A percentile compares a stretch with the other conserved stretches of the same genome.
These are phyloP conservation scores for Anastatica hierochuntica DNA, from an alignment of 345 rosid genomes.

Conservation along the genomic window DNA sequence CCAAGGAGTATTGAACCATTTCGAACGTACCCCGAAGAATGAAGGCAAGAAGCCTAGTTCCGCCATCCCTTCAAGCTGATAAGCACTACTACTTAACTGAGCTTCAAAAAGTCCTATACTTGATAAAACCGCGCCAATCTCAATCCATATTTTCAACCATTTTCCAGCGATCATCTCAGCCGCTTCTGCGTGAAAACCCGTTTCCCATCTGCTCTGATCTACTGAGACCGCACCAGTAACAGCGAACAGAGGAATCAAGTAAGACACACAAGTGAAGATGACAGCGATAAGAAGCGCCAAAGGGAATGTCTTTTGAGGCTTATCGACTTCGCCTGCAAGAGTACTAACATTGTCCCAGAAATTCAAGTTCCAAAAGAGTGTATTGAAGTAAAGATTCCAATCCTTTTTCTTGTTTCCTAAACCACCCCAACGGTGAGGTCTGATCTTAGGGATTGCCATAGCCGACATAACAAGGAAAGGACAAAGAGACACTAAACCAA, in stretches of 20 bases:
- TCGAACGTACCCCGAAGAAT: slow-evolving; percentile 40
- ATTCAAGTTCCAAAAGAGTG: slow-evolving; percentile 89
- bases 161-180: slow-evolving; percentile 68
- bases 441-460: slow-evolving; percentile 60
- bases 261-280: slow-evolving; percentile 69
- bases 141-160: slow-evolving; percentile 71
- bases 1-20: slow-evolving; percentile 76
- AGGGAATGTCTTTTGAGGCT: slow-evolving; percentile 63
- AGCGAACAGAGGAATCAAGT: slow-evolving; percentile 70
- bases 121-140: slow-evolving; percentile 62
- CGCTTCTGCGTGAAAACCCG: slow-evolving; percentile 65
- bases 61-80: slow-evolving; percentile 77
- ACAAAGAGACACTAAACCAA: slow-evolving; percentile 59
- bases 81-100: slow-evolving; percentile 65
- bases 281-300: slow-evolving; percentile 53
- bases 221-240: slow-evolving; percentile 58
- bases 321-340: slow-evolving; percentile 71
- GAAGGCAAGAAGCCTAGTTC: slow-evolving; percentile 50
- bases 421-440: slow-evolving; percentile 60
- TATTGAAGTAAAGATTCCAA: slow-evolving; percentile 78
- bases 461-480: slow-evolving; percentile 64
- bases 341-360: slow-evolving; percentile 92
- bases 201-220: slow-evolving; percentile 51
- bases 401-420: slow-evolving; percentile 51
- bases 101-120: slow-evolving; percentile 74